phyloP scores from a whole-genome alignment of 73 alveolate species.

The Stentor roeselii region DNA sequence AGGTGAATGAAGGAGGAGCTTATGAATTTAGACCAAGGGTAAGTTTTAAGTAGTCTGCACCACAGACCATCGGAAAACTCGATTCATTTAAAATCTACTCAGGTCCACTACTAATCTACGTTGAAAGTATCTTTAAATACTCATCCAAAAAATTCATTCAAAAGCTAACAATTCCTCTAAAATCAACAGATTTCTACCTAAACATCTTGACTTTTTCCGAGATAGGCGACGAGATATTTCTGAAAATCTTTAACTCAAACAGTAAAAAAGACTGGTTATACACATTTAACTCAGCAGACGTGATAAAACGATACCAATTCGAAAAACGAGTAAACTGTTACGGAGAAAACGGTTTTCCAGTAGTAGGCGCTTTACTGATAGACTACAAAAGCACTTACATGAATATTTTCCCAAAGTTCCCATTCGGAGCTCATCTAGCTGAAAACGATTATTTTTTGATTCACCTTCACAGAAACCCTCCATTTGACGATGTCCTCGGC shows the following conservation, averaged over 20 bases:
- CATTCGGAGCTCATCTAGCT: neutral
- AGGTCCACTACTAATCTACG: neutral
- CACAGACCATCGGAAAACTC: neutral
- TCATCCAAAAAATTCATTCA: neutral
- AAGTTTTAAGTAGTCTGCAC: neutral
- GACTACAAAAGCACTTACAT: neutral
- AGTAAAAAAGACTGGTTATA: neutral
- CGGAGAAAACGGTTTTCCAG: neutral
- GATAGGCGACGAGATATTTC: neutral
- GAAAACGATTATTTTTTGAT: neutral
- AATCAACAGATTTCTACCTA: neutral
- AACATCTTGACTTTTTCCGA: neutral
- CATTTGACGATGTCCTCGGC: neutral
- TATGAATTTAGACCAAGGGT: constrained; percentile 1
- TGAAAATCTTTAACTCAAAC: neutral
- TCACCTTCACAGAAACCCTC: neutral
- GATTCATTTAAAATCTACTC: too few relatives aligned
- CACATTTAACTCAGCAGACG: neutral
- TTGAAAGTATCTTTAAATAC: neutral
- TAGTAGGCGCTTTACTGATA: constrained; percentile 2
- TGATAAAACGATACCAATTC: neutral
- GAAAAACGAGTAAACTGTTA: neutral
- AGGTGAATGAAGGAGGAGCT: neutral
- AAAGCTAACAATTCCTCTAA: neutral
- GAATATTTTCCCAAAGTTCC: neutral